Conservation (phyloP, 2,329 filamentous ascomycete species). For the Elsinoe australis region DNA sequence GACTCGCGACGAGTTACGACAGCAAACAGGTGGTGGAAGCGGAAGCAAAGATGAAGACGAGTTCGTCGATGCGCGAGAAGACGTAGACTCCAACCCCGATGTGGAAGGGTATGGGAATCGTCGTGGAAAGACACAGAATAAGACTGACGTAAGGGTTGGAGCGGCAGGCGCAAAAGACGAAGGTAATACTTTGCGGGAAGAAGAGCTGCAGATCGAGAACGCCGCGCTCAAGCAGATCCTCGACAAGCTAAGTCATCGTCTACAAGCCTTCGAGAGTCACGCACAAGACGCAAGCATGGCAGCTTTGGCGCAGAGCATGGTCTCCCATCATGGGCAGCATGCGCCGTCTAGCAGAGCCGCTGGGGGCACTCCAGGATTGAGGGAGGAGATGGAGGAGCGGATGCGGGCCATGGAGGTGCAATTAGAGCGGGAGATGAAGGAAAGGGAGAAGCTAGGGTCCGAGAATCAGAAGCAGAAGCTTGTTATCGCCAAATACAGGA, state of each 20-base stretch:
- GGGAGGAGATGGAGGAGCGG: constrained; percentile 32
- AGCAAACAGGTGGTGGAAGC: constrained; percentile 31
- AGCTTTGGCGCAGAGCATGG: constrained; percentile 73
- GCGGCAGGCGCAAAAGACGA: constrained; percentile 26
- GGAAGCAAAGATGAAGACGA: constrained; percentile 61
- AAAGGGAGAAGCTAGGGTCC: constrained; percentile 53
- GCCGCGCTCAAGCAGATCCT: constrained; percentile 74
- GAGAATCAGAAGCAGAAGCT: constrained; percentile 56
- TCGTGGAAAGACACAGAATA: constrained; percentile 35
- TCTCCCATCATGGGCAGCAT: constrained; percentile 7
- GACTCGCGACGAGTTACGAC: constrained; percentile 38
- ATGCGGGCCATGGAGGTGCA: constrained; percentile 48
- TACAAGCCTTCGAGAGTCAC: constrained; percentile 90
- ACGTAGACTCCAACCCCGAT: neutral
- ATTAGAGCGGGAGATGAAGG: constrained; percentile 48
- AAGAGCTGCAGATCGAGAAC: constrained; percentile 87
- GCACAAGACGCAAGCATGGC: constrained; percentile 68
- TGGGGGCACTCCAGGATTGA: constrained; percentile 5
- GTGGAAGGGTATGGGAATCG: constrained; percentile 29
- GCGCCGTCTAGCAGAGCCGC: constrained; percentile 17
- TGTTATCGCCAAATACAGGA: constrained; percentile 58
- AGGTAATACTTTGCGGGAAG: constrained; percentile 34
- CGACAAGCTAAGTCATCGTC: constrained; percentile 74
- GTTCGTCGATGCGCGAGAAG: constrained; percentile 81
- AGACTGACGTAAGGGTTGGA: constrained; percentile 35